Evolutionary conservation across 176 grass and related monocot genomes (phyloP), one percentile per base, ranked within the genome.

Genomic region (Oryza officinalis): DNA sequence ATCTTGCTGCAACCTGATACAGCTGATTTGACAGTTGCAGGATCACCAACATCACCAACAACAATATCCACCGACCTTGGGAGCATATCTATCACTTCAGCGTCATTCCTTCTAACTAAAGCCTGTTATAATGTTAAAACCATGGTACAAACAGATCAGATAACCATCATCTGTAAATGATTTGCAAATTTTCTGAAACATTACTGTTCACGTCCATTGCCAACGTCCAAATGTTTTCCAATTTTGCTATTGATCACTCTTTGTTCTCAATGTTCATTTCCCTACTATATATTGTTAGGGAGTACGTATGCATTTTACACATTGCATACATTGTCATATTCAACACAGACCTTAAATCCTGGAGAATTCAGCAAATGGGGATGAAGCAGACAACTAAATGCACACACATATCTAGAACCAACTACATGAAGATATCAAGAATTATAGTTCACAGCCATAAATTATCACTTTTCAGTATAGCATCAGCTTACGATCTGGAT

Each of bases 21-120:
- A 26, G 93, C 93, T 49, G 81, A 69, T 80, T 83, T 89, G 32
- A 98, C 81, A 32, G 96, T 92, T 69, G 83, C 74, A 76, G 84
- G 75, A 83, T 98, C 96, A 66, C 96, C 96, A 31, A 98, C 89
- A 87, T 98, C 96, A 38, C 96, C 96, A 85, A 94, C 87, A 80
- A 88, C 87, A 77, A 98, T 68, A 8, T 85, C 83, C 75, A 98
- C 93, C 0, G 93, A 95, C 69, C 96, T 98, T 61, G 96, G 96
- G 66, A 98, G 96, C 87, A 88, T 87, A 85, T 98, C 91, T 61
- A 96, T 81, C 50, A 98, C 91, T 75, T 98, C 96, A 33, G 96
- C 28, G 18, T 98, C 93, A 37, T 87, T 76, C 88, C 91, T 95
- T 90, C 96, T 90, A 83, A 98, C 91, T 82, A 98, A 82, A 70